A percentile compares a stretch with the other conserved stretches of the same genome.
These are phyloP conservation scores for Pseudevernia furfuracea DNA, from an alignment of 495 filamentous ascomycete species.

Conservation along the genomic window DNA sequence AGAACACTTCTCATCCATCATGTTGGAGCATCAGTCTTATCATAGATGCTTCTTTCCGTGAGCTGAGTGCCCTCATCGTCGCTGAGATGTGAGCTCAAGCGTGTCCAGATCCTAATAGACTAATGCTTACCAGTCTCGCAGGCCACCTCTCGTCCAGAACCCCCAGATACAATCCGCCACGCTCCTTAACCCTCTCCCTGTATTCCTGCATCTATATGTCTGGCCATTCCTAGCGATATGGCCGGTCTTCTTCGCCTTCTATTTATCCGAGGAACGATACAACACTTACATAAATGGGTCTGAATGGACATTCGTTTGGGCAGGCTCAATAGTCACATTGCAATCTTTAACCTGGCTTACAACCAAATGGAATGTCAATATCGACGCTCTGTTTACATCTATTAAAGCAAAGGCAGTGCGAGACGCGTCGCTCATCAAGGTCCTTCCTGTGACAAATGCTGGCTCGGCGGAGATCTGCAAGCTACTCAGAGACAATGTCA, in stretches of 20 bases:
- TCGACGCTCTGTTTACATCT: slow-evolving; percentile 75
- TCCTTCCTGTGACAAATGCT: slow-evolving; percentile 84
- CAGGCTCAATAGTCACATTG: slow-evolving; percentile 73
- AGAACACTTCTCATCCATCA: slow-evolving; percentile 2
- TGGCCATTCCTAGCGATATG: slow-evolving; percentile 89
- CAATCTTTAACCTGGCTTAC: slow-evolving; percentile 90
- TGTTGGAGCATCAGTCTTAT: not conserved
- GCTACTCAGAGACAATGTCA: slow-evolving; percentile 63
- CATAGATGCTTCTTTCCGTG: not conserved
- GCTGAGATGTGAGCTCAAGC: slow-evolving; percentile 3
- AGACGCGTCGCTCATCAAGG: slow-evolving; percentile 83
- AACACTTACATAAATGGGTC: slow-evolving; percentile 76
- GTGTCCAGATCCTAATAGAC: not conserved
- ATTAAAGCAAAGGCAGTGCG: slow-evolving; percentile 60
- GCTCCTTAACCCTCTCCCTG: slow-evolving; percentile 79
- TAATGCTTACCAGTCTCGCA: slow-evolving; percentile 22
- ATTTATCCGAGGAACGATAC: slow-evolving; percentile 74
- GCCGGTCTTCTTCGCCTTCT: slow-evolving; percentile 82
- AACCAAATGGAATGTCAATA: slow-evolving; percentile 92
- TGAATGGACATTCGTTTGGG: slow-evolving; percentile 97
- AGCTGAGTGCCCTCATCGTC: not conserved
- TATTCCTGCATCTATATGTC: slow-evolving; percentile 75
- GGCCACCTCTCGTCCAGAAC: slow-evolving; percentile 79
- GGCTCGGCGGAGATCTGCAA: slow-evolving; percentile 82
- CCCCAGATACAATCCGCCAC: slow-evolving; percentile 80